Conservation (phyloP, 768 basidiomycete genomes). For the Mycena metata region DNA sequence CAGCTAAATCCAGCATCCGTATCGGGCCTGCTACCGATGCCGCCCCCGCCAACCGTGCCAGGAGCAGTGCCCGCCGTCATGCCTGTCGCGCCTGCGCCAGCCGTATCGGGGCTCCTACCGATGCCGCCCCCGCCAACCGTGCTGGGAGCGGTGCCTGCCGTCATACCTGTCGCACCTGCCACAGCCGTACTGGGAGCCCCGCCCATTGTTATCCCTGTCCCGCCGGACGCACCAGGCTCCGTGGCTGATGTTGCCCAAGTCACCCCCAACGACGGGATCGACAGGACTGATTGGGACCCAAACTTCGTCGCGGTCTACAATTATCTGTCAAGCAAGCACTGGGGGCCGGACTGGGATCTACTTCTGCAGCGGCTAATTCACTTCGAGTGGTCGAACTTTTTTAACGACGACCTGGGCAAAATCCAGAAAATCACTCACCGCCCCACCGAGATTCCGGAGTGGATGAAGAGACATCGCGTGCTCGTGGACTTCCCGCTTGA, state of each 20-base stretch:
- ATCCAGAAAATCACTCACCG: neutral
- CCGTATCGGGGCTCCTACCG: no score
- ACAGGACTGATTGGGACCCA: neutral
- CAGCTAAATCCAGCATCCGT: neutral
- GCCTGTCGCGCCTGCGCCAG: no score
- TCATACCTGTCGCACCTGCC: no score
- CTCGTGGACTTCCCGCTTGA: neutral
- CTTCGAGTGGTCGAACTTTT: slow-evolving; percentile 8
- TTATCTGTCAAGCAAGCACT: neutral
- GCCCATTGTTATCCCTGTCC: neutral
- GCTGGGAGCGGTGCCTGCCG: no score
- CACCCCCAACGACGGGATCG: neutral
- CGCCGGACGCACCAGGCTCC: neutral
- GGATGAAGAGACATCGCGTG: slow-evolving; percentile 16
- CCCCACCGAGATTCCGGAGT: neutral
- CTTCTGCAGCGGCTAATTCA: neutral
- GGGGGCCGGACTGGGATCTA: neutral
- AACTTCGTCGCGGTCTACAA: neutral
- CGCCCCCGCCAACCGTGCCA: neutral
- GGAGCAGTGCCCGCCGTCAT: no score
- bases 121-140: no score
- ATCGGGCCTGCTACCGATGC: neutral
- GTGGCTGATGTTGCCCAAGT: neutral
- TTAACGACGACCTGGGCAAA: neutral
- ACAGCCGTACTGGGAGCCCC: no score